Conservation (phyloP, 495 filamentous ascomycete genomes). For the Wilcoxina mikolae region DNA sequence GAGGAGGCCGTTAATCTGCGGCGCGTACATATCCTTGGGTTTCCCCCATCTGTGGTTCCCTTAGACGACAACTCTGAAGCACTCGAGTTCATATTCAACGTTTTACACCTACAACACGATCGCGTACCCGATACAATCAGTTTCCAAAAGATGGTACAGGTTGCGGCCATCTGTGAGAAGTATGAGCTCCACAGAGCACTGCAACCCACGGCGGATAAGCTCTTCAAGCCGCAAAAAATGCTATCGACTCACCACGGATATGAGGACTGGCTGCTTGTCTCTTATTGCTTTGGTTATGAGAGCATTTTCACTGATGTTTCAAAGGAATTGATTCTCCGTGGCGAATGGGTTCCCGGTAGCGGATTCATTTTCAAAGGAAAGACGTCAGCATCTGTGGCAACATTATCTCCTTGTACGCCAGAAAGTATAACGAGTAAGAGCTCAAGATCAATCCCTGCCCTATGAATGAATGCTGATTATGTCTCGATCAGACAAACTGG, state of each 20-base stretch:
- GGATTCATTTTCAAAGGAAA: too few species aligned
- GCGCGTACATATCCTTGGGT: background rate
- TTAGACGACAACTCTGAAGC: slow-evolving; percentile 17
- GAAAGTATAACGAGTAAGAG: background rate
- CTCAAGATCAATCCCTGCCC: background rate
- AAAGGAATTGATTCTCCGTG: background rate
- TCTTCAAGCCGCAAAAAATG: background rate
- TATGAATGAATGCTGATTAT: background rate
- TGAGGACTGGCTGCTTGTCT: slow-evolving; percentile 14
- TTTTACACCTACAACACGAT: slow-evolving; percentile 8
- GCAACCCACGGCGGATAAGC: background rate
- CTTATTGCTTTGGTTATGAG: slow-evolving; percentile 14
- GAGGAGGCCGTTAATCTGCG: slow-evolving; percentile 11
- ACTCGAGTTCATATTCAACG: slow-evolving; percentile 7
- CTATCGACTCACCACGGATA: background rate
- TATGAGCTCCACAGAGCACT: slow-evolving; percentile 5
- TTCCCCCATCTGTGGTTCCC: background rate
- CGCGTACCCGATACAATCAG: slow-evolving; percentile 5
- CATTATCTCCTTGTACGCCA: background rate
- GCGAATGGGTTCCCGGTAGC: too few species aligned
- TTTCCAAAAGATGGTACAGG: slow-evolving; percentile 11
- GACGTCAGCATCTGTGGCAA: background rate
- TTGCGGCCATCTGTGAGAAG: slow-evolving; percentile 16
- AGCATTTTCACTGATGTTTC: slow-evolving; percentile 9
- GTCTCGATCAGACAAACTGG: too few species aligned